Percentiles rank a stretch among this genome's conserved stretches.
These are phyloP conservation scores for Scheffersomyces lignicola DNA, from an alignment of 1,139 yeast genomes.

Conservation along the genomic window DNA sequence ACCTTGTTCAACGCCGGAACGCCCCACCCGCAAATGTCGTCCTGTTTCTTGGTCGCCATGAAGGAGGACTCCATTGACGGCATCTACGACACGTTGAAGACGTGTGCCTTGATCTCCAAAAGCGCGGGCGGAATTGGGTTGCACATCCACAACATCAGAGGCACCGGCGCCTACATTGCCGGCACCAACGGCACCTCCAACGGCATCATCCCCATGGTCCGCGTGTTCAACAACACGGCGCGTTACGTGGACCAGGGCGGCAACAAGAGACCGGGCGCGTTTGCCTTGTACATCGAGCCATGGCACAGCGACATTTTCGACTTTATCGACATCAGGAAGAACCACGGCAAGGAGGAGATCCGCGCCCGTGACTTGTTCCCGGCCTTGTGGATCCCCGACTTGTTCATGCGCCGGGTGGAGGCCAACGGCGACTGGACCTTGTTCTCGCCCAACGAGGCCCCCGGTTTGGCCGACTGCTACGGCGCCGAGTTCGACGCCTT, in stretches of 20 bases:
- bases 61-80: conserved; percentile 90
- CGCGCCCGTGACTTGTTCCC: conserved; percentile 89
- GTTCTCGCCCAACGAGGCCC: conserved; percentile 87
- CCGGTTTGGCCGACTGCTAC: conserved; percentile 74
- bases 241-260: conserved; percentile 95
- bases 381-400: conserved; percentile 90
- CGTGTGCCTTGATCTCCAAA: conserved; percentile 84
- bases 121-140: conserved; percentile 92
- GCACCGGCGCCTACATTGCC: conserved; percentile 84
- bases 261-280: conserved; percentile 92
- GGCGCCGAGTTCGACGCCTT: conserved; percentile 79
- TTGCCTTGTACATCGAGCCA: conserved; percentile 85
- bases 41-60: conserved; percentile 88
- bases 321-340: conserved; percentile 79
- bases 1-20: conserved; percentile 91
- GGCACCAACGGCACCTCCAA: conserved; percentile 89
- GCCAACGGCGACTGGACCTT: conserved; percentile 78
- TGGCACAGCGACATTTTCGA: conserved; percentile 91
- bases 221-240: conserved; percentile 89
- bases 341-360: conserved; percentile 88
- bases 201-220: conserved; percentile 86
- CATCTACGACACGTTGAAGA: conserved; percentile 81
- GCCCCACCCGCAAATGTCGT: conserved; percentile 82
- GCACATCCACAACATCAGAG: conserved; percentile 79
- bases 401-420: conserved; percentile 88